A percentile compares a stretch with the other conserved stretches of the same genome.
phyloP scores from a whole-genome alignment of 257 asterid genomes.

The Gentiana straminea region DNA sequence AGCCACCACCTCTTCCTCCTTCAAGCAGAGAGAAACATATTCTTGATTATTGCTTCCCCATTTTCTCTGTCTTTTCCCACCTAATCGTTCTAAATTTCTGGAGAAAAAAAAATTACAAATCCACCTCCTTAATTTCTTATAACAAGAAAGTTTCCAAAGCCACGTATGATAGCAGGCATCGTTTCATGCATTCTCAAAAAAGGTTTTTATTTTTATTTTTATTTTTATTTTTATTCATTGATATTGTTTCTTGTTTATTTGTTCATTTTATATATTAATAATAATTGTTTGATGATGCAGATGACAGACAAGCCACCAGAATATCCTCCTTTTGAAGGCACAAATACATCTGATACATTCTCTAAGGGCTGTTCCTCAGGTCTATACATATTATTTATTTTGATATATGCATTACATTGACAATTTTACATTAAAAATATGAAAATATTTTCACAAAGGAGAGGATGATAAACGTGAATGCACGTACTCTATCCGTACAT shows the following conservation, averaged over 20 bases:
- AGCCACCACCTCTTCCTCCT: neutral
- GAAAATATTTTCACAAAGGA: conserved; percentile 1
- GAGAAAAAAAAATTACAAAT: too few species aligned
- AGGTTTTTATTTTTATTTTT: neutral
- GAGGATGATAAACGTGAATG: neutral
- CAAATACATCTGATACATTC: neutral
- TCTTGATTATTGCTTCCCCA: too few species aligned
- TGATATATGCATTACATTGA: conserved; percentile 18
- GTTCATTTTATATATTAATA: neutral
- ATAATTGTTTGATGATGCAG: conserved; percentile 16
- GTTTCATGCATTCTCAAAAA: neutral
- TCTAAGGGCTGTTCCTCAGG: conserved; percentile 12
- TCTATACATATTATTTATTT: neutral
- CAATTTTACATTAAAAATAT: conserved; percentile 11
- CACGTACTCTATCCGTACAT: neutral
- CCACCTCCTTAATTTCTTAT: neutral
- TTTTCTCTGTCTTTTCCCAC: too few species aligned
- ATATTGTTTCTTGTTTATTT: neutral
- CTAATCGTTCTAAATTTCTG: too few species aligned
- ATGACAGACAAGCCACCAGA: conserved; percentile 25
- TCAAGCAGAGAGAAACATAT: neutral
- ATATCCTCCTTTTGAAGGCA: conserved; percentile 12
- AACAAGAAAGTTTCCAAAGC: neutral
- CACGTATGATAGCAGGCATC: too few species aligned
- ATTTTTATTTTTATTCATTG: neutral